These are phyloP conservation scores for Xylaria sp. DNA, from an alignment of 2,329 filamentous ascomycete species.

Conservation along the genomic window DNA sequence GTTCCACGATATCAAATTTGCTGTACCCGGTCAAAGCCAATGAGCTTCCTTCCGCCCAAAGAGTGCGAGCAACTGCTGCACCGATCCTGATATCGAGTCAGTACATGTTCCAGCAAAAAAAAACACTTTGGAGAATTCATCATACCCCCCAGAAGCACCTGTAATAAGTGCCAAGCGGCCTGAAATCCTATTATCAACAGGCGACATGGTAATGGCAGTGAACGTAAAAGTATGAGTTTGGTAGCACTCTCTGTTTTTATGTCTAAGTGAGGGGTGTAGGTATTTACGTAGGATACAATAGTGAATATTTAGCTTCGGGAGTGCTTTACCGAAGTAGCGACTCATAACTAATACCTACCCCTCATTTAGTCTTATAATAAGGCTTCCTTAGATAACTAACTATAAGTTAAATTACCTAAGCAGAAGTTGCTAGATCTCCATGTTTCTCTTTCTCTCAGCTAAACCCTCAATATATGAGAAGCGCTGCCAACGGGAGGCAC, in stretches of 20 bases:
- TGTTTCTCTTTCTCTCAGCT: background rate
- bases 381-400: background rate
- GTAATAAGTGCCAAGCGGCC: constrained; percentile 51
- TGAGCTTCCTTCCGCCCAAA: constrained; percentile 50
- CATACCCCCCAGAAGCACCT: constrained; percentile 51
- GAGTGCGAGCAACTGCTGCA: constrained; percentile 48
- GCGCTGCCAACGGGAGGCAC: background rate
- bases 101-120: background rate
- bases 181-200: constrained; percentile 48
- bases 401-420: background rate
- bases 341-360: constrained; percentile 12
- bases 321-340: constrained; percentile 12
- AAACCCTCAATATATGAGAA: background rate
- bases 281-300: background rate
- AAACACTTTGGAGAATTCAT: background rate
- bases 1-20: constrained; percentile 45
- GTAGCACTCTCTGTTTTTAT: background rate
- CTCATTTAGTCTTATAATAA: background rate
- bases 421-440: background rate
- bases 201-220: constrained; percentile 39
- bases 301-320: background rate
- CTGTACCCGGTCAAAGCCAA: constrained; percentile 50
- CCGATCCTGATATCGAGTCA: constrained; percentile 47
- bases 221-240: background rate
- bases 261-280: constrained; percentile 17